These are phyloP conservation scores for Musa troglodytarum DNA, from an alignment of 176 grass and related monocot species.

Conservation along the genomic window DNA sequence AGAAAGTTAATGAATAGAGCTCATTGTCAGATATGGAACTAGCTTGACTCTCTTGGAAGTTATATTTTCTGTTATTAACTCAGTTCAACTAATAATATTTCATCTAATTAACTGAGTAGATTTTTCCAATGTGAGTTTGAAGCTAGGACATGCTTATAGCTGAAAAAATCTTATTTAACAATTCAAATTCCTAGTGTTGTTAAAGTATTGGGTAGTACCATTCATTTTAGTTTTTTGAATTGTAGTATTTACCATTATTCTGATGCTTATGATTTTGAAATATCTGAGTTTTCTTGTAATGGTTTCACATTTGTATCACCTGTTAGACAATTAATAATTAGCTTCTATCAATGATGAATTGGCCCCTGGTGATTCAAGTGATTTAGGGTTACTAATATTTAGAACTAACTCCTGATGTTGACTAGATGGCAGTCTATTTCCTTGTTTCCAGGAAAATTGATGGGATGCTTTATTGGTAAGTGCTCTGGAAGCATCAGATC, in stretches of 20 bases:
- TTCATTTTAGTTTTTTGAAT: too few relatives aligned
- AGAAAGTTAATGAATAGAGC: neutral
- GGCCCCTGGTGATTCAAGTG: neutral
- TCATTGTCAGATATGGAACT: neutral
- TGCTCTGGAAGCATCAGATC: constrained; percentile 98
- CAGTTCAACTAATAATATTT: neutral
- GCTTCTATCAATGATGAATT: too few relatives aligned
- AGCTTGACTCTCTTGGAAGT: neutral
- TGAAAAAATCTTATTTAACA: too few relatives aligned
- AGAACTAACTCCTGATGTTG: neutral
- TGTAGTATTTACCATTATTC: too few relatives aligned
- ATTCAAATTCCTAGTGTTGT: too few relatives aligned
- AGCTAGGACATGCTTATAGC: too few relatives aligned
- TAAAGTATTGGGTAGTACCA: too few relatives aligned
- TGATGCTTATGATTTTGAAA: too few relatives aligned
- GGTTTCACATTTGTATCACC: neutral
- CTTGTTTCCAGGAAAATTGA: constrained; percentile 51
- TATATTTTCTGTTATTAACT: neutral
- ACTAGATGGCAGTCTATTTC: neutral
- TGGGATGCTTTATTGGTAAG: constrained; percentile 87
- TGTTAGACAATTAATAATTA: neutral
- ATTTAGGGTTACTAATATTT: neutral
- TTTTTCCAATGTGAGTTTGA: too few relatives aligned
- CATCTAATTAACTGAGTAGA: too few relatives aligned
- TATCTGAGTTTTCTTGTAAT: too few relatives aligned